A percentile compares a stretch with the other conserved stretches of the same genome.
Conservation (phyloP, 306 rosid genomes). For the Lupinus albus region DNA sequence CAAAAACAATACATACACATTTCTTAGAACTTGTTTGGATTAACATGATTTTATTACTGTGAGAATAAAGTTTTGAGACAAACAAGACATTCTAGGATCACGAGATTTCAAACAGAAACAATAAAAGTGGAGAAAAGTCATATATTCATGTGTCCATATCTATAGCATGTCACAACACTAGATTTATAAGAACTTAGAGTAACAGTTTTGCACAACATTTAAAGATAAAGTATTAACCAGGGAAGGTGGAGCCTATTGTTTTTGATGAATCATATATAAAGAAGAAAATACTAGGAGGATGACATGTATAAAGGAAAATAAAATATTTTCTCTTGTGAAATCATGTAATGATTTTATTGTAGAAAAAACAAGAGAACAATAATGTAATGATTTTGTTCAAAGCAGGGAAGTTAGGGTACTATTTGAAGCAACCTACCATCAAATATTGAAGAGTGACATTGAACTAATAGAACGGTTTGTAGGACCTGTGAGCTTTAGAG, state of each 20-base stretch:
- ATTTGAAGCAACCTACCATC: constrained; percentile 37
- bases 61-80: too few relatives aligned
- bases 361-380: background rate
- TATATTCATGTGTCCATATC: too few relatives aligned
- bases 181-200: too few relatives aligned
- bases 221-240: too few relatives aligned
- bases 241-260: too few relatives aligned
- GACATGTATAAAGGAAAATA: background rate
- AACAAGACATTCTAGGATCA: background rate
- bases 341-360: constrained; percentile 3
- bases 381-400: constrained; percentile 20
- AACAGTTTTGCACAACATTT: too few relatives aligned
- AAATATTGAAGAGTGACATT: constrained; percentile 26
- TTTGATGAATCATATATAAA: too few relatives aligned
- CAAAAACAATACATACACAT: background rate
- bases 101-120: background rate
- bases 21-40: background rate
- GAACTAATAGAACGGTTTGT: constrained; percentile 20
- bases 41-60: too few relatives aligned
- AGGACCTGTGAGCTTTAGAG: constrained; percentile 7
- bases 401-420: constrained; percentile 29
- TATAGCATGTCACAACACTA: too few relatives aligned
- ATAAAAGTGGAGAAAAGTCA: background rate
- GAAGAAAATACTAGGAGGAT: background rate
- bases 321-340: constrained; percentile 3